A percentile compares a stretch with the other conserved stretches of the same genome.
Evolutionary conservation across 2,329 filamentous ascomycete genomes (phyloP).

Genomic region (Periconia macrospinosa): DNA sequence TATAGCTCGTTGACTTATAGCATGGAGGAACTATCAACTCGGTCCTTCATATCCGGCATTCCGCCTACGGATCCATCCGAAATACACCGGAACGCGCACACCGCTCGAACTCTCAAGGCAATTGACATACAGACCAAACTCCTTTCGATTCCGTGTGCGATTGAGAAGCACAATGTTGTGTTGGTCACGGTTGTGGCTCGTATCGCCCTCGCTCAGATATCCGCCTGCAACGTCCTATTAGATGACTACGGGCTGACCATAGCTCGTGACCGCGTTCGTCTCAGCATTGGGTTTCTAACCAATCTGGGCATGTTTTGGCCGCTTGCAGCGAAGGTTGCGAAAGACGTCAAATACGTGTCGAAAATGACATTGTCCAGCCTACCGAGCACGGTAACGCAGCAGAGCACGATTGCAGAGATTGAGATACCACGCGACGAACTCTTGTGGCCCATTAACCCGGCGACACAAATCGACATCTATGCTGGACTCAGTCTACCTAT

Average conservation of each 20-base stretch:
- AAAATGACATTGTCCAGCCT: constrained; percentile 60
- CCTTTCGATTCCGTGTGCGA: constrained; percentile 70
- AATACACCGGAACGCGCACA: constrained; percentile 59
- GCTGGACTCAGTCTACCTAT: constrained; percentile 29
- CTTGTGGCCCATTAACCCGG: constrained; percentile 31
- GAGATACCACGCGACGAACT: constrained; percentile 35
- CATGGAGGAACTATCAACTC: constrained; percentile 41
- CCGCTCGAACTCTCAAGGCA: constrained; percentile 75
- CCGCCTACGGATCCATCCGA: constrained; percentile 51
- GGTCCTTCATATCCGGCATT: constrained; percentile 62
- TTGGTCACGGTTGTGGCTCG: constrained; percentile 31
- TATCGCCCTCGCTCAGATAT: constrained; percentile 48
- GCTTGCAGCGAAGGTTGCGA: constrained; percentile 68
- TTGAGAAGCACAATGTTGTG: constrained; percentile 66
- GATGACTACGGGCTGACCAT: constrained; percentile 61
- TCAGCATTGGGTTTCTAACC: constrained; percentile 76
- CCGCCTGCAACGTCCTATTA: constrained; percentile 61
- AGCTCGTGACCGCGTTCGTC: constrained; percentile 71
- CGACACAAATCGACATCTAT: constrained; percentile 36
- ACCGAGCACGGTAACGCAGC: constrained; percentile 8
- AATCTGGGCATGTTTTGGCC: constrained; percentile 69
- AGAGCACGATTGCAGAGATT: constrained; percentile 17
- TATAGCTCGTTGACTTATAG: constrained; percentile 38
- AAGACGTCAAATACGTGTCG: constrained; percentile 73
- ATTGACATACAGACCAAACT: constrained; percentile 76